A percentile compares a stretch with the other conserved stretches of the same genome.
Conservation (phyloP, 805 yeast genomes). For the Hanseniaspora jakobsenii region DNA sequence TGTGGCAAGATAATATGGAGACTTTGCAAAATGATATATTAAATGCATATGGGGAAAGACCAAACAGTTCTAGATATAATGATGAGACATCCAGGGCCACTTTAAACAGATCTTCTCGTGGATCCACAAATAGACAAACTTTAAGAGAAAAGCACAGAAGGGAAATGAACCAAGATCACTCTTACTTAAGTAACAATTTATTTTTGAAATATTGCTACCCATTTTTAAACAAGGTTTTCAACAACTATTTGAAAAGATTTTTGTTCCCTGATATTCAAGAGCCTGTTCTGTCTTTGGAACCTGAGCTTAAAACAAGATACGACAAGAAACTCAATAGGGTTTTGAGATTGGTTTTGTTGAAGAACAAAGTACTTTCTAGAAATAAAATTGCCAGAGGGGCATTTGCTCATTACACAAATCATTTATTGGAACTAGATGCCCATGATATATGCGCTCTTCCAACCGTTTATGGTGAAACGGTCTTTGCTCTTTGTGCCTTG, state of each 20-base stretch:
- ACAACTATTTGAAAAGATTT: conserved; percentile 17
- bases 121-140: not conserved
- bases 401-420: conserved; percentile 3
- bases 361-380: not conserved
- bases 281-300: conserved; percentile 13
- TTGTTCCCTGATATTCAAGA: conserved; percentile 22
- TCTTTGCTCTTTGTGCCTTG: conserved; percentile 45
- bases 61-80: not conserved
- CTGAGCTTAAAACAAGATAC: conserved; percentile 13
- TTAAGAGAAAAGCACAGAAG: not conserved
- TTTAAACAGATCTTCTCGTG: not conserved
- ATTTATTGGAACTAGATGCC: conserved; percentile 36
- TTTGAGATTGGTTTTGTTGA: not conserved
- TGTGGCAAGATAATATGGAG: not conserved
- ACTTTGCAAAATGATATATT: not conserved
- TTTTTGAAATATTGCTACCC: conserved; percentile 8
- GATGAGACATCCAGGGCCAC: not conserved
- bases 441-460: conserved; percentile 51
- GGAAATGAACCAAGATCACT: not conserved
- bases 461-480: conserved; percentile 52
- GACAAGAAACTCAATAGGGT: conserved; percentile 2
- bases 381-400: too few relatives aligned
- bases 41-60: not conserved
- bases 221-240: conserved; percentile 15
- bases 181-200: conserved; percentile 6